Evolutionary conservation across 768 basidiomycete species (phyloP).

Genomic region (Boletus edulis): DNA sequence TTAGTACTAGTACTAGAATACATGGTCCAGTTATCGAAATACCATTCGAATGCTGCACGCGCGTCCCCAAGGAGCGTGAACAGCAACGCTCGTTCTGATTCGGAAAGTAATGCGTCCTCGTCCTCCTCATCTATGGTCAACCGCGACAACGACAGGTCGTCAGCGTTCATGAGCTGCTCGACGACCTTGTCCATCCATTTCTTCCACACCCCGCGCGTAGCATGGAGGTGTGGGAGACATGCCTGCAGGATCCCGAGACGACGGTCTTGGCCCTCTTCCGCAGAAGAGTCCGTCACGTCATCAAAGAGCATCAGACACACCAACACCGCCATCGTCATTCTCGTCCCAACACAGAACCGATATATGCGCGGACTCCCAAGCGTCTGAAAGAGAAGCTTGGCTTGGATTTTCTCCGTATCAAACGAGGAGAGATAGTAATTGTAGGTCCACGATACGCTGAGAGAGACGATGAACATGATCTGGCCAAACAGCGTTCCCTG

Average conservation of each 20-base stretch:
- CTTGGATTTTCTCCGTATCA: slow-evolving; percentile 29
- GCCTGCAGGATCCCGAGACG: slow-evolving; percentile 13
- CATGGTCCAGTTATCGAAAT: slow-evolving; percentile 9
- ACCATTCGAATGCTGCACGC: slow-evolving; percentile 20
- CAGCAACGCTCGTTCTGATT: slow-evolving; percentile 10
- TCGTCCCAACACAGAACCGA: slow-evolving; percentile 15
- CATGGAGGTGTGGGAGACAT: slow-evolving; percentile 14
- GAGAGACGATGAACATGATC: slow-evolving; percentile 30
- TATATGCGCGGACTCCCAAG: slow-evolving; percentile 12
- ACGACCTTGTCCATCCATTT: slow-evolving; percentile 23
- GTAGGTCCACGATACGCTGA: slow-evolving; percentile 31
- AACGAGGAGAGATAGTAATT: slow-evolving; percentile 31
- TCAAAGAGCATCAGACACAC: slow-evolving; percentile 18
- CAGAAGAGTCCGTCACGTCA: slow-evolving; percentile 4
- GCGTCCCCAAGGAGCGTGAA: slow-evolving; percentile 23
- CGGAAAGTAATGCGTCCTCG: neutral
- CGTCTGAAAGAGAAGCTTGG: slow-evolving; percentile 14
- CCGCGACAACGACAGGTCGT: slow-evolving; percentile 6
- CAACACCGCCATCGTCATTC: slow-evolving; percentile 19
- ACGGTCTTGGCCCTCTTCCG: slow-evolving; percentile 15
- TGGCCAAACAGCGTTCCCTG: slow-evolving; percentile 33
- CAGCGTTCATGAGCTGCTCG: slow-evolving; percentile 11
- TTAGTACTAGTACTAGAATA: slow-evolving; percentile 1
- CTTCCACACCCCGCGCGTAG: slow-evolving; percentile 18
- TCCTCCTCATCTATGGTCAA: slow-evolving; percentile 2